These are phyloP conservation scores for Besnoitia besnoiti DNA, from an alignment of 169 alveolate genomes.

Conservation along the genomic window DNA sequence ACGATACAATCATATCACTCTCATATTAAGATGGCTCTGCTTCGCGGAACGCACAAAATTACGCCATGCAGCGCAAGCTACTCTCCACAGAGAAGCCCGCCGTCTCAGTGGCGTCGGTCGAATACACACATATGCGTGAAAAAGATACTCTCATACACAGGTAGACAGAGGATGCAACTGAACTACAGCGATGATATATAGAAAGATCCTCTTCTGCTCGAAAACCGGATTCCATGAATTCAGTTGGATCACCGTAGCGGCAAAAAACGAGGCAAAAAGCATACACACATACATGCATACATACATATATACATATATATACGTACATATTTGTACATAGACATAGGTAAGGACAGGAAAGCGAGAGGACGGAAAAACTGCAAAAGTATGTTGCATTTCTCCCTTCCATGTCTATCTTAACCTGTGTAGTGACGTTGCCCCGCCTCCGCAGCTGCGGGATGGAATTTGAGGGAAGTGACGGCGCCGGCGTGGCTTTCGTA, in stretches of 20 bases:
- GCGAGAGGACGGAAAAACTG: not conserved
- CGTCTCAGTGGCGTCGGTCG: no score
- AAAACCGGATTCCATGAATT: no score
- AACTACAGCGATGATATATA: no score
- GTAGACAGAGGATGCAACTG: no score
- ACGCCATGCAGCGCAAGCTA: no score
- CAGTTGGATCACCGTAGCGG: not conserved
- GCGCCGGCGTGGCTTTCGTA: conserved; percentile 82
- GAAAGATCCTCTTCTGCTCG: no score
- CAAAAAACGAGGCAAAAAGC: not conserved
- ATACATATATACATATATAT: not conserved
- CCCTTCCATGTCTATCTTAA: not conserved
- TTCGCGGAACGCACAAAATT: no score
- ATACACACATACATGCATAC: not conserved
- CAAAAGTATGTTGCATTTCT: not conserved
- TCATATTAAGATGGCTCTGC: no score
- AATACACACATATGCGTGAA: no score
- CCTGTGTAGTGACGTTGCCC: conserved; percentile 72
- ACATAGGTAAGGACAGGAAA: not conserved
- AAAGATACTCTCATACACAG: no score
- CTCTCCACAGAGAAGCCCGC: no score
- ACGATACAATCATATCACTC: no score
- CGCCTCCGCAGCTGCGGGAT: conserved; percentile 71
- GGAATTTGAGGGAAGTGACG: conserved; percentile 78
- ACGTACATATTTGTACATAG: not conserved